Percentiles rank a stretch among this genome's conserved stretches.
Evolutionary conservation across 352 stramenopile genomes (phyloP).

Genomic region (Globisporangium echinulatum): DNA sequence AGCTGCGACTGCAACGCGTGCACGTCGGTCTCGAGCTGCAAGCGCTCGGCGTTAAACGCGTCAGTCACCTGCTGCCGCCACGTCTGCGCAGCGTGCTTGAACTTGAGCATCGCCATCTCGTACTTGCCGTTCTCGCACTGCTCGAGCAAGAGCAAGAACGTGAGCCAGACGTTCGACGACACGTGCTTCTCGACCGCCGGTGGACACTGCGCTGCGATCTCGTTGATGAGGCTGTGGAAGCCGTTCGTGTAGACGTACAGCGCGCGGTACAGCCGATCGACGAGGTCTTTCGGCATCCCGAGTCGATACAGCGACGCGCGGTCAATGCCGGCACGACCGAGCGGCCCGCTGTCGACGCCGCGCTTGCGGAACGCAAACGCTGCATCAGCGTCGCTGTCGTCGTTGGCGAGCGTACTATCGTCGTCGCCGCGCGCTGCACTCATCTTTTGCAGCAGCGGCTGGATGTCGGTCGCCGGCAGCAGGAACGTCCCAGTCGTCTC

Average conservation of each 20-base stretch:
- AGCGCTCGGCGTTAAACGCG: conserved; percentile 34
- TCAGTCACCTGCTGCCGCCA: conserved; percentile 49
- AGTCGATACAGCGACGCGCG: conserved; percentile 61
- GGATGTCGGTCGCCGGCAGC: conserved; percentile 41
- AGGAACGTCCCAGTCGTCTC: conserved; percentile 46
- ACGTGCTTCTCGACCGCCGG: conserved; percentile 61
- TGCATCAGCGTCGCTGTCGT: conserved; percentile 11
- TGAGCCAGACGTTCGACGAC: conserved; percentile 75
- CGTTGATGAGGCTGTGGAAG: conserved; percentile 80
- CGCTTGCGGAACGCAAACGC: conserved; percentile 40
- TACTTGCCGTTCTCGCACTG: conserved; percentile 79
- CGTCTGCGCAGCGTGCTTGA: conserved; percentile 60
- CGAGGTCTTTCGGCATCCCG: conserved; percentile 69
- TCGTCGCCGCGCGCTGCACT: conserved; percentile 25
- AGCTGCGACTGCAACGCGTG: conserved; percentile 23
- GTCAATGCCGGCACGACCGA: conserved; percentile 65
- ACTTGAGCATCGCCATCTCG: conserved; percentile 84
- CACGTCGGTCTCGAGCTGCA: conserved; percentile 26
- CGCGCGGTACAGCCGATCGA: conserved; percentile 72
- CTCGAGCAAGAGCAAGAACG: conserved; percentile 68
- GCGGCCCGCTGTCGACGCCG: conserved; percentile 23
- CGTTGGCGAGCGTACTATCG: conserved; percentile 24
- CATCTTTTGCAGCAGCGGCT: conserved; percentile 25
- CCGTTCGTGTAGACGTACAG: conserved; percentile 83
- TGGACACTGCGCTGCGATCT: conserved; percentile 68